These are phyloP conservation scores for Talaromyces funiculosus DNA, from an alignment of 2,329 filamentous ascomycete species.

Conservation along the genomic window DNA sequence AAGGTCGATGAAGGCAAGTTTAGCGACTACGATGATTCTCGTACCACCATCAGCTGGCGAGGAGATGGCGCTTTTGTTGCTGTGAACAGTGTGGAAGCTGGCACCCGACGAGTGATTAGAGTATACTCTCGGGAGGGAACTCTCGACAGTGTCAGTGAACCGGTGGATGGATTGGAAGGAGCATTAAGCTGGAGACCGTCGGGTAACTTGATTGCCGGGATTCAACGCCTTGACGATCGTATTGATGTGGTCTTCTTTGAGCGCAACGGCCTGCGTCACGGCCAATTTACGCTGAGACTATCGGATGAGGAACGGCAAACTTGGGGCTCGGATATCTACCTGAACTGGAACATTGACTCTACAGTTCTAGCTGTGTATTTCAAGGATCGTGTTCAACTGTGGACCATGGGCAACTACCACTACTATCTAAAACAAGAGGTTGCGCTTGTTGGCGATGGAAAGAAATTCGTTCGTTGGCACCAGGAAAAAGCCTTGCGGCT, in stretches of 20 bases:
- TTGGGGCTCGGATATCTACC: slow-evolving; percentile 54
- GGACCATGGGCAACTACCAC: slow-evolving; percentile 96
- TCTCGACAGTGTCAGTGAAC: slow-evolving; percentile 89
- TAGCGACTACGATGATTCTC: slow-evolving; percentile 66
- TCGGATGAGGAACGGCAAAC: slow-evolving; percentile 53
- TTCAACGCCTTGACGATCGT: slow-evolving; percentile 65
- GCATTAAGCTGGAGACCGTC: slow-evolving; percentile 85
- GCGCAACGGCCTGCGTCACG: slow-evolving; percentile 93
- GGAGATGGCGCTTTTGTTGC: slow-evolving; percentile 90
- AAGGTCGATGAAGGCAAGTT: slow-evolving; percentile 77
- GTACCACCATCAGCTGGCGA: slow-evolving; percentile 77
- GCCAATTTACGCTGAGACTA: slow-evolving; percentile 76
- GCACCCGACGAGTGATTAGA: slow-evolving; percentile 69
- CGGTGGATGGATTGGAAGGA: slow-evolving; percentile 84
- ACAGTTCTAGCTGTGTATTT: slow-evolving; percentile 80
- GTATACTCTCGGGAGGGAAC: slow-evolving; percentile 87
- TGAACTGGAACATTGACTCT: slow-evolving; percentile 90
- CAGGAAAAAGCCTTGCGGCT: slow-evolving; percentile 74
- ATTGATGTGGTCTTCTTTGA: slow-evolving; percentile 92
- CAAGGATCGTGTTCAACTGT: slow-evolving; percentile 72
- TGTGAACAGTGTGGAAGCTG: slow-evolving; percentile 69
- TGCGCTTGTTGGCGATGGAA: slow-evolving; percentile 28
- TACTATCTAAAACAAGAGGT: slow-evolving; percentile 97
- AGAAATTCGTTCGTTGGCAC: slow-evolving; percentile 60
- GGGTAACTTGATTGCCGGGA: slow-evolving; percentile 83